Evolutionary conservation across 2,329 filamentous ascomycete species (phyloP), one percentile per base, ranked within the genome.

Genomic region (Aspergillus felis): DNA sequence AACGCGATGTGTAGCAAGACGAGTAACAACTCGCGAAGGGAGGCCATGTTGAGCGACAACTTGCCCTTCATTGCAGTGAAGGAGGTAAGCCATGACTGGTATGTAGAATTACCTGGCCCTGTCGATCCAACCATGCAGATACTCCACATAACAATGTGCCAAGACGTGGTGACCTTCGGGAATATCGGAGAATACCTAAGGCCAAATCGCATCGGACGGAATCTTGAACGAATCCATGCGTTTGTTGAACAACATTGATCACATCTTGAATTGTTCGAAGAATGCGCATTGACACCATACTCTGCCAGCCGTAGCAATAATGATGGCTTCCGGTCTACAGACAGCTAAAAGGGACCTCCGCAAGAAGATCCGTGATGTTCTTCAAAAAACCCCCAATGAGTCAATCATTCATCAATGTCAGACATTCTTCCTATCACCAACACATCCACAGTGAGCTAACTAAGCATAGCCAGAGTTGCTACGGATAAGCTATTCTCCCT

Each of bases 261-360:
- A 38, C 32, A 3, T 5, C 32, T 35, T 17, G 32, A 6, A 38
- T 14, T 17, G 14, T 7, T 7, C 6, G 14, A 17, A 49, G 47
- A 7, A 28, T 49, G 47, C n/a, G 8, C 49, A 32, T 27, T 35
- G 49, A 22, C 24, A n/a, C n/a, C 50, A 38, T 35, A 20, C n/a
- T 7, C 38, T 12, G 27, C 35, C 17, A 28, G 29, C 22, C 32
- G 29, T 50, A 27, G 29, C 51, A 47, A 63, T 51, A 24, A 71
- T 72, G 59, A 86, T 85, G 81, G 76, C 82, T 49, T 25, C 44
- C 22, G 77, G 83, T 53, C 75, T 92, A 55, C 81, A 81, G 62
- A 79, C 82, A 57, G 86, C 89, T 48, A 96, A 96, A 78, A 87
- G 88, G 70, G 87, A 90, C 66, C 79, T 96, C 60, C 84, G 92